Evolutionary conservation across 768 basidiomycete genomes (phyloP).

Genomic region (Amanita jacksonii): DNA sequence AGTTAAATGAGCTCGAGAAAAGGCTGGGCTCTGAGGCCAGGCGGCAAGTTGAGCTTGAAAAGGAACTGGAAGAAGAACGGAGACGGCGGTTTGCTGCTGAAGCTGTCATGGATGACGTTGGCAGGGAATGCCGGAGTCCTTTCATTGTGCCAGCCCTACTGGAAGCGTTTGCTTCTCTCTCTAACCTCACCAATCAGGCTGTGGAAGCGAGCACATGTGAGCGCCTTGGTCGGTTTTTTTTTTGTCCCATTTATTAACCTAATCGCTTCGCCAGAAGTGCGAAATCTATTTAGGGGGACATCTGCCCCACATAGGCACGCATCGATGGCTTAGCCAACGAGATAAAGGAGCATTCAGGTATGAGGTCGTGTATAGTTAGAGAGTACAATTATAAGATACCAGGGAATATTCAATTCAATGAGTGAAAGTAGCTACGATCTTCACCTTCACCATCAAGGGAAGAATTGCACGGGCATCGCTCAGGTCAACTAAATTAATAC

Average conservation of each 20-base stretch:
- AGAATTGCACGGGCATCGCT: no score
- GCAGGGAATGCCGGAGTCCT: conserved; percentile 39
- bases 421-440: no score
- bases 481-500: no score
- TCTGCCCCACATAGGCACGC: no score
- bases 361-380: no score
- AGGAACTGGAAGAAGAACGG: conserved; percentile 27
- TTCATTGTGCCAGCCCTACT: conserved; percentile 50
- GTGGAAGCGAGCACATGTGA: neutral
- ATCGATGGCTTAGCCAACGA: no score
- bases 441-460: no score
- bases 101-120: conserved; percentile 34
- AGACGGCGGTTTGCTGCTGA: conserved; percentile 33
- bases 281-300: no score
- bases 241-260: neutral
- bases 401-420: no score
- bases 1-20: neutral
- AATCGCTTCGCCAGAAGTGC: neutral
- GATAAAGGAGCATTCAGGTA: no score
- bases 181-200: conserved; percentile 12
- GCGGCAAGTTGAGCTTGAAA: neutral
- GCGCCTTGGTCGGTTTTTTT: neutral
- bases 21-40: neutral
- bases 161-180: conserved; percentile 42
- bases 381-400: no score